Percentiles rank a stretch among this genome's conserved stretches.
Evolutionary conservation across 257 asterid species (phyloP).

Genomic region (Verbascum thapsus): DNA sequence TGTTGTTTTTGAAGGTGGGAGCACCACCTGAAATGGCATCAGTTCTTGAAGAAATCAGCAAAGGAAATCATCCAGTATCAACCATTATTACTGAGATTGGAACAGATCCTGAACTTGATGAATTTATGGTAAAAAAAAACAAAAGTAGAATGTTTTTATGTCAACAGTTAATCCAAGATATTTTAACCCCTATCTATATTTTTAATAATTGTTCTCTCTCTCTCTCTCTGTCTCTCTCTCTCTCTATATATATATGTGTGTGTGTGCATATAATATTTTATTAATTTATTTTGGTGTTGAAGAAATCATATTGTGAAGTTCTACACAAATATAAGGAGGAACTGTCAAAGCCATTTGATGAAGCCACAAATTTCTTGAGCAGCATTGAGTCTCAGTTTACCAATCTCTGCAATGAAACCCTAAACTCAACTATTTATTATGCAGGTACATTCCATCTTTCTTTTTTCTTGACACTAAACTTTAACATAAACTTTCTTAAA

Average conservation of each 20-base stretch:
- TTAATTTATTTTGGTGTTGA: constrained; percentile 9
- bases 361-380: constrained; percentile 73
- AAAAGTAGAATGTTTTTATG: not conserved
- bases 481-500: not conserved
- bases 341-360: constrained; percentile 72
- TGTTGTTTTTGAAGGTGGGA: constrained; percentile 59
- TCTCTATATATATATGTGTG: not conserved
- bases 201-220: no score
- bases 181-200: no score
- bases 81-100: constrained; percentile 46
- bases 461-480: not conserved
- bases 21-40: constrained; percentile 72
- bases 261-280: not conserved
- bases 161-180: not conserved
- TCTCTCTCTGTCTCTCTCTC: not conserved
- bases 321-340: constrained; percentile 66
- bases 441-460: constrained; percentile 29
- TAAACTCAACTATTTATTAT: constrained; percentile 39
- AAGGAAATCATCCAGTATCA: constrained; percentile 38
- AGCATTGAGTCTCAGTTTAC: constrained; percentile 64
- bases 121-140: constrained; percentile 63
- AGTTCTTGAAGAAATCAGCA: constrained; percentile 70
- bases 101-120: constrained; percentile 76
- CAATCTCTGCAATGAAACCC: constrained; percentile 67
- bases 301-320: constrained; percentile 76